A percentile compares a stretch with the other conserved stretches of the same genome.
phyloP scores from a whole-genome alignment of 768 basidiomycete genomes.

The Rhizopogon vesiculosus region DNA sequence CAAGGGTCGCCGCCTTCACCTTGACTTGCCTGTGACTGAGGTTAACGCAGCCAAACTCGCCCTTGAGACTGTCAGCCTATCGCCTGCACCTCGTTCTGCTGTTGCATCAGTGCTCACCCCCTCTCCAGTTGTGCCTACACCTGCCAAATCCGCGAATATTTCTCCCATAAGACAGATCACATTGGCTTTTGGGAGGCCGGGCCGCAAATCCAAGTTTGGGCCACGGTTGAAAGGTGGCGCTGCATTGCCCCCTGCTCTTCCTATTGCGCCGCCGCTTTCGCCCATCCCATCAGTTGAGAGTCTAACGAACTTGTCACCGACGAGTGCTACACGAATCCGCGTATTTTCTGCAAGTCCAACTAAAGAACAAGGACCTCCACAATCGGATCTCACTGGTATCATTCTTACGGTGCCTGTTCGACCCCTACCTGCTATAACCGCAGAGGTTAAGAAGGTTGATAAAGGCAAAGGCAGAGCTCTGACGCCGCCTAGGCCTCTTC shows the following conservation, averaged over 20 bases:
- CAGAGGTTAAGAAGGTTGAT: not conserved
- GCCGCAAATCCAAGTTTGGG: not conserved
- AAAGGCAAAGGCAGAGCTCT: slow-evolving; percentile 10
- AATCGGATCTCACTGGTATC: not conserved
- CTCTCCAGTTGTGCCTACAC: not conserved
- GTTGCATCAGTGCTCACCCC: not conserved
- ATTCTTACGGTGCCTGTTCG: not conserved
- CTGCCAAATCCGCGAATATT: not conserved
- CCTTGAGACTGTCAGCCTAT: not conserved
- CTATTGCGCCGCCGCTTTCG: not conserved
- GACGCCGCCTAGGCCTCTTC: not conserved
- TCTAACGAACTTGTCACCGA: slow-evolving; percentile 6
- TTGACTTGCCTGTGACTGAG: not conserved
- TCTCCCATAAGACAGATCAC: not conserved
- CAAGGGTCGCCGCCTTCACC: slow-evolving; percentile 1
- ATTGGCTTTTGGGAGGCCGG: not conserved
- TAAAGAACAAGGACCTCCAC: not conserved
- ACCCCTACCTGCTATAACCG: not conserved
- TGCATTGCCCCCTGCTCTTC: slow-evolving; percentile 8
- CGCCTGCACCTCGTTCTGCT: slow-evolving; percentile 2
- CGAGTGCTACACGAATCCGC: slow-evolving; percentile 8
- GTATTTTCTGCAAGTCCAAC: not conserved
- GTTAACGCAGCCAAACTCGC: not conserved
- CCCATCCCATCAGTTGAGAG: not conserved
- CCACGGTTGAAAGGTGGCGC: not conserved